Conservation (phyloP, 2,329 filamentous ascomycete species). For the Ampelomyces quisqualis region DNA sequence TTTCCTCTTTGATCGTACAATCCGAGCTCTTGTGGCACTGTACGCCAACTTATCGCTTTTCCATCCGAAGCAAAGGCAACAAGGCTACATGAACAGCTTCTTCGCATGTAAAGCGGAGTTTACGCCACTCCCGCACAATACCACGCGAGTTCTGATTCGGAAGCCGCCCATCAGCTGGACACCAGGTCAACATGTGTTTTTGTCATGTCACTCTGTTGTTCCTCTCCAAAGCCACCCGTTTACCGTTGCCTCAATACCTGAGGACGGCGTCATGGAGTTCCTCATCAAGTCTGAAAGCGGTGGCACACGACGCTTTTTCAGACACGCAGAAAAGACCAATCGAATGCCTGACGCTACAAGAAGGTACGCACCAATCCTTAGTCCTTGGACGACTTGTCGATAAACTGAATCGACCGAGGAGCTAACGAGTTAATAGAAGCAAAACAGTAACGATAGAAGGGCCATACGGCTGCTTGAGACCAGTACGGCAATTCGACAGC, state of each 20-base stretch:
- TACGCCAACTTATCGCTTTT: slow-evolving; percentile 47
- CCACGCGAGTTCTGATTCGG: slow-evolving; percentile 58
- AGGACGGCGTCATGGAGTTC: slow-evolving; percentile 59
- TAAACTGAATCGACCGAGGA: too few relatives aligned
- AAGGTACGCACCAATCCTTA: slow-evolving; percentile 8
- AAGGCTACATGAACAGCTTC: slow-evolving; percentile 31
- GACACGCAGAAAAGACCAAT: slow-evolving; percentile 51
- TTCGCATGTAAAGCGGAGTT: slow-evolving; percentile 45
- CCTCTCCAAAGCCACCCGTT: slow-evolving; percentile 66
- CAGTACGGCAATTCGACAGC: slow-evolving; percentile 61
- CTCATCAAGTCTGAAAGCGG: slow-evolving; percentile 57
- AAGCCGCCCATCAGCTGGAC: slow-evolving; percentile 60
- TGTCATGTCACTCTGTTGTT: slow-evolving; percentile 58
- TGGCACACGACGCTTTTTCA: slow-evolving; percentile 54
- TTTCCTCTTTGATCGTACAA: slow-evolving; percentile 63
- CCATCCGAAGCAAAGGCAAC: slow-evolving; percentile 38
- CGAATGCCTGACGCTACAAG: slow-evolving; percentile 10
- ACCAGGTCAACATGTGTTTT: slow-evolving; percentile 64
- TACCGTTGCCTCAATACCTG: slow-evolving; percentile 60
- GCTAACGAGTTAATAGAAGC: slow-evolving; percentile 5
- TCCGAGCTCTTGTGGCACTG: slow-evolving; percentile 44
- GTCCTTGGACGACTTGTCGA: background rate
- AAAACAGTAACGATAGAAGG: slow-evolving; percentile 55
- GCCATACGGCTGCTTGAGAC: slow-evolving; percentile 54
- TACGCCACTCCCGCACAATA: slow-evolving; percentile 53